Conservation (phyloP, 345 rosid genomes). For the Linum trigynum region DNA sequence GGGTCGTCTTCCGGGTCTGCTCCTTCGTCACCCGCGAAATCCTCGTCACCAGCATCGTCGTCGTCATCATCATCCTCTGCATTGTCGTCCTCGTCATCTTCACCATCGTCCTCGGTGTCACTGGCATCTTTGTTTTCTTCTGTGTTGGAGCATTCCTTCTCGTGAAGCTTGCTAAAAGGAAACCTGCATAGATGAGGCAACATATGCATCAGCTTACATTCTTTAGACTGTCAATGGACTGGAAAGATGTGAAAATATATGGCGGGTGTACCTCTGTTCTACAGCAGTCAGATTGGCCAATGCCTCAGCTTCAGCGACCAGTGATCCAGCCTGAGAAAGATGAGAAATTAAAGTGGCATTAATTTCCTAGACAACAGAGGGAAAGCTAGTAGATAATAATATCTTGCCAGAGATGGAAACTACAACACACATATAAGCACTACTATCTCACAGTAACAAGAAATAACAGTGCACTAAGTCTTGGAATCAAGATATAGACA, state of each 20-base stretch:
- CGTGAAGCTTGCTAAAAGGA: slow-evolving; percentile 33
- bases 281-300: slow-evolving; percentile 17
- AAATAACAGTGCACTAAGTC: too few species aligned
- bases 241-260: too few species aligned
- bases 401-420: background rate
- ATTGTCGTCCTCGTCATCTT: slow-evolving; percentile 48
- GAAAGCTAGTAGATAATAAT: slow-evolving; percentile 4
- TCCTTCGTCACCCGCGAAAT: too few species aligned
- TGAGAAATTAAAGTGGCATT: too few species aligned
- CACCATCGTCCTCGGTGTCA: slow-evolving; percentile 23
- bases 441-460: too few species aligned
- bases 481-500: too few species aligned
- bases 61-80: slow-evolving; percentile 41
- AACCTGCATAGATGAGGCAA: slow-evolving; percentile 22
- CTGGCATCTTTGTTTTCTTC: too few species aligned
- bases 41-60: slow-evolving; percentile 23
- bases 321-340: slow-evolving; percentile 21
- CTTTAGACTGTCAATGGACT: too few species aligned
- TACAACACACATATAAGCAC: too few species aligned
- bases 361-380: too few species aligned
- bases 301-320: slow-evolving; percentile 21
- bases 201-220: too few species aligned
- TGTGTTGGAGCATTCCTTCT: slow-evolving; percentile 1
- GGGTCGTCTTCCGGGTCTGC: slow-evolving; percentile 35
- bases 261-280: slow-evolving; percentile 29